Evolutionary conservation across 805 yeast genomes (phyloP).

Genomic region (Yarrowia porcina): DNA sequence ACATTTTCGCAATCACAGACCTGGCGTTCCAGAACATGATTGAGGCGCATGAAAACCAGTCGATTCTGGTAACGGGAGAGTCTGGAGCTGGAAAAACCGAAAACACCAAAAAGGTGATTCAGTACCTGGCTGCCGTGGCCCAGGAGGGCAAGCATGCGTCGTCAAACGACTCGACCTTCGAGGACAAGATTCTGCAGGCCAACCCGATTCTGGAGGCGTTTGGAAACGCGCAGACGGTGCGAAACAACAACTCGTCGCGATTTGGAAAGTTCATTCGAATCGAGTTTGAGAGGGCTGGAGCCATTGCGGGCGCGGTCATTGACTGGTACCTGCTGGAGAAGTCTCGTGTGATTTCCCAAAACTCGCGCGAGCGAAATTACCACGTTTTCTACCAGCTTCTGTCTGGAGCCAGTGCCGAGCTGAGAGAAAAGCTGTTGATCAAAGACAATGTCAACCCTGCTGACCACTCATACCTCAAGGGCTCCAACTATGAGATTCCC

Average conservation of each 20-base stretch:
- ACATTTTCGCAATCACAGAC: conserved; percentile 87
- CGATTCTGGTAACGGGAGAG: conserved; percentile 96
- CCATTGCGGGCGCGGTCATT: conserved; percentile 82
- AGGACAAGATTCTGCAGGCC: conserved; percentile 82
- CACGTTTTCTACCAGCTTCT: conserved; percentile 89
- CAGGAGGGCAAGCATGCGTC: conserved; percentile 32
- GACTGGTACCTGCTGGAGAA: conserved; percentile 94
- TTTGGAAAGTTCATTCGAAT: conserved; percentile 95
- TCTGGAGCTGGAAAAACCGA: conserved; percentile 99
- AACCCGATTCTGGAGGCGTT: conserved; percentile 94
- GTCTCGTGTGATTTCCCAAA: conserved; percentile 82
- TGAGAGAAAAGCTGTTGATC: conserved; percentile 39
- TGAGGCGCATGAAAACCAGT: conserved; percentile 69
- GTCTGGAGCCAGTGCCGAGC: conserved; percentile 55
- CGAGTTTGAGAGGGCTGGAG: conserved; percentile 61
- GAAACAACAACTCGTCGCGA: conserved; percentile 91
- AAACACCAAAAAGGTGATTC: conserved; percentile 91
- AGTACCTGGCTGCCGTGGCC: conserved; percentile 79
- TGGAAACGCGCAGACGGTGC: conserved; percentile 94
- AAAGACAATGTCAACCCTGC: conserved; percentile 48
- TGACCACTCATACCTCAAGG: conserved; percentile 50
- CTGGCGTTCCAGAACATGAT: conserved; percentile 76
- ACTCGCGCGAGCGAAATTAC: conserved; percentile 77
- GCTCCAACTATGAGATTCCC: conserved; percentile 54
- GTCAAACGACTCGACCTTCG: conserved; percentile 49